Evolutionary conservation across 2,329 filamentous ascomycete genomes (phyloP).

Genomic region (Colletotrichum chrysophilum): DNA sequence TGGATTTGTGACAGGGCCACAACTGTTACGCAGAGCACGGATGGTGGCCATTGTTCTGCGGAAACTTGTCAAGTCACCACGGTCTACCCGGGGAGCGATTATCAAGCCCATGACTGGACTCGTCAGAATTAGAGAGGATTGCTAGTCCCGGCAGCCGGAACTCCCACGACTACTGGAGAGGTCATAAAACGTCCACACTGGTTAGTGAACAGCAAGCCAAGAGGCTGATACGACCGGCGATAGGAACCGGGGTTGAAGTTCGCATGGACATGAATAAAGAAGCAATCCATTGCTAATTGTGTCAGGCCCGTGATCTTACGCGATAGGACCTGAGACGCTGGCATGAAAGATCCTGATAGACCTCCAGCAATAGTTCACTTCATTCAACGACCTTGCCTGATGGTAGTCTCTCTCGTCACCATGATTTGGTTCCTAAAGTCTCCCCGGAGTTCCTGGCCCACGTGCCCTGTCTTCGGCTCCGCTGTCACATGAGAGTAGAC

Average conservation of each 20-base stretch:
- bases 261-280: background rate
- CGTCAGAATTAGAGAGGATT: background rate
- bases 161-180: background rate
- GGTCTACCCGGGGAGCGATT: background rate
- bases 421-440: background rate
- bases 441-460: background rate
- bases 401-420: background rate
- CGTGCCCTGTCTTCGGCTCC: background rate
- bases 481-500: conserved; percentile 4
- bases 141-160: background rate
- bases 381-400: background rate
- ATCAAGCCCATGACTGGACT: background rate
- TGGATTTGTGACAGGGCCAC: background rate
- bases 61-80: background rate
- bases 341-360: background rate
- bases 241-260: background rate
- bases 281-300: background rate
- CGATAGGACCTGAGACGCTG: background rate
- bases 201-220: background rate
- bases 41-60: background rate
- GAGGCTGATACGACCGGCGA: rapidly evolving
- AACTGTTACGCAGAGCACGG: background rate
- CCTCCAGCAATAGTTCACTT: background rate
- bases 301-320: background rate
- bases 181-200: background rate